phyloP scores from a whole-genome alignment of 108 stramenopile species.

The Conticribra guillardii region DNA sequence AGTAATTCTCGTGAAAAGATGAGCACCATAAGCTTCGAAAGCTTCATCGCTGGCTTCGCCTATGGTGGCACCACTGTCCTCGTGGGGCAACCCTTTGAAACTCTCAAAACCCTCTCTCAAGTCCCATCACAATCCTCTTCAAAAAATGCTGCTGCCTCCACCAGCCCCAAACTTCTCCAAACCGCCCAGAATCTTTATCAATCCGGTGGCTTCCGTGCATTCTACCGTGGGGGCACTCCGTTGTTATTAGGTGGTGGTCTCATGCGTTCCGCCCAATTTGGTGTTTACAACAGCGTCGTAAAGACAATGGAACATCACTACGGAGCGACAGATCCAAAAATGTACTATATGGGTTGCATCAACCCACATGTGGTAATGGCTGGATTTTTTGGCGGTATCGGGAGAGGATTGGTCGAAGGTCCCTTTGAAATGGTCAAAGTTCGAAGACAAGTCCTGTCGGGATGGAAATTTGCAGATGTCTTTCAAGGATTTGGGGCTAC shows the following conservation, averaged over 20 bases:
- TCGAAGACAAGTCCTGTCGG: slow-evolving; percentile 65
- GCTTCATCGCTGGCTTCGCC: slow-evolving; percentile 80
- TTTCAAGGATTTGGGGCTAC: slow-evolving; percentile 77
- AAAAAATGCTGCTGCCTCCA: no score
- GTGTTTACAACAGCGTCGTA: slow-evolving; percentile 63
- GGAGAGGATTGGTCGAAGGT: slow-evolving; percentile 79
- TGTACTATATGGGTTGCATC: slow-evolving; percentile 52
- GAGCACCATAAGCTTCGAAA: slow-evolving; percentile 39
- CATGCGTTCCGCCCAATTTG: slow-evolving; percentile 88
- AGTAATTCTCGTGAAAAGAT: slow-evolving; percentile 7
- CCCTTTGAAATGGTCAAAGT: slow-evolving; percentile 88
- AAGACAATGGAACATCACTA: slow-evolving; percentile 45
- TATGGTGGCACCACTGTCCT: slow-evolving; percentile 83
- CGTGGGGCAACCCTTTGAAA: slow-evolving; percentile 88
- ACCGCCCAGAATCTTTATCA: slow-evolving; percentile 58
- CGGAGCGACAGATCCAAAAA: slow-evolving; percentile 25
- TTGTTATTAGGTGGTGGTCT: slow-evolving; percentile 79
- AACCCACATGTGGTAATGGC: slow-evolving; percentile 77
- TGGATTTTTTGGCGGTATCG: slow-evolving; percentile 80
- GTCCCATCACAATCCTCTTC: slow-evolving; percentile 8
- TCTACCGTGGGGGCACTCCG: slow-evolving; percentile 80
- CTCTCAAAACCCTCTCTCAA: slow-evolving; percentile 75
- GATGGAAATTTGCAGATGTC: slow-evolving; percentile 59
- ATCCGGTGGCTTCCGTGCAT: slow-evolving; percentile 61
- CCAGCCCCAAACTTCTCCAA: slow-evolving; percentile 28